Evolutionary conservation across 768 basidiomycete genomes (phyloP), one percentile per base, ranked within the genome.

Genomic region (Phaeolepiota aurea): DNA sequence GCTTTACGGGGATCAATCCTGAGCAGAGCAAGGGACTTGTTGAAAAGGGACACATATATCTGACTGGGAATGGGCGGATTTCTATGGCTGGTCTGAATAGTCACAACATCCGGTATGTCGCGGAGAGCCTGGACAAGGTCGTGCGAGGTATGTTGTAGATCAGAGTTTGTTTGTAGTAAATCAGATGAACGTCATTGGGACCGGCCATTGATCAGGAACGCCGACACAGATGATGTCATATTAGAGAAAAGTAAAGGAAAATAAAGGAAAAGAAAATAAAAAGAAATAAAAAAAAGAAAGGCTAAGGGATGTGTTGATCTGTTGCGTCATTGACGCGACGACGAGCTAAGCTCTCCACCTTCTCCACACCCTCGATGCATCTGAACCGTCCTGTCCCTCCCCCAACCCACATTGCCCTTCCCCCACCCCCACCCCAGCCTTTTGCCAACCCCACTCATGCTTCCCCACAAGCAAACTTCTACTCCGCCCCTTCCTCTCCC

Each of bases 11-110:
- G 15, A 69, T 96, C 57, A 78, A 62, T 41, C 57, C 68, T 1
- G 65, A 58, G 14, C 86, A 92, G 57, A 77, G 79, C 58, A 68
- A 77, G 57, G 73, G 67, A 37, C 56, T 96, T 58, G 69, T 76
- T 12, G 78, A 83, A 41, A 73, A 76, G 53, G 79, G 71, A 19
- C 91, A 93, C 54, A 66, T 96, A 37, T 96, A 93, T 59, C 63
- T 94, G 72, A 91, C 90, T 2, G 61, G 49, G 38, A 92, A 91
- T 55, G 90, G 92, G 35, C 72, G 92, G 37, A 94, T 97, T 53
- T 91, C 88, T 42, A 94, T 97, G 91, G 88, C 91, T 3, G 92
- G 87, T 12, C 60, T 94, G 65, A 94, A 91, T 70, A 75, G 65
- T 34, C 54, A 68, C 44, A 96, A 93, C 62, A 60, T 94, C n/a